These are phyloP conservation scores for Hyphopichia burtonii DNA, from an alignment of 1,139 yeast genomes.

Conservation along the genomic window DNA sequence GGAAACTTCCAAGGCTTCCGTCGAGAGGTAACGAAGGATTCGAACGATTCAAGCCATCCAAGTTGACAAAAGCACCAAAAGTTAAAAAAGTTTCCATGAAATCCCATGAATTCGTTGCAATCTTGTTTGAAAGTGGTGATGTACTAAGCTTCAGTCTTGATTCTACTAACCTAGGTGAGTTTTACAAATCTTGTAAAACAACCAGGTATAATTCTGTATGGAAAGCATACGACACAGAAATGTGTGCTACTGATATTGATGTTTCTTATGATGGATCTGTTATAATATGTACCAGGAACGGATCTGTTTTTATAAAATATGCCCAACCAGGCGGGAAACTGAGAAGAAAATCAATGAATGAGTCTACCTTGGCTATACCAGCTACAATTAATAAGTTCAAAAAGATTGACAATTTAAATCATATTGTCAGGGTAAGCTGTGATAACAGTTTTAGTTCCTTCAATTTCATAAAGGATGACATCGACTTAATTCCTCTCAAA, in stretches of 20 bases:
- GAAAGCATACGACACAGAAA: slow-evolving; percentile 53
- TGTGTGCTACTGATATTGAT: slow-evolving; percentile 61
- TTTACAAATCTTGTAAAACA: slow-evolving; percentile 26
- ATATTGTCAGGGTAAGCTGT: slow-evolving; percentile 58
- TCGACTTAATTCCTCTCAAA: slow-evolving; percentile 51
- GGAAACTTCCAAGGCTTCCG: slow-evolving; percentile 45
- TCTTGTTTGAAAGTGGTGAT: slow-evolving; percentile 56
- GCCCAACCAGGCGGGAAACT: slow-evolving; percentile 15
- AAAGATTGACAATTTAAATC: slow-evolving; percentile 52
- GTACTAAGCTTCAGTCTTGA: slow-evolving; percentile 35
- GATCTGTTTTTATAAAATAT: slow-evolving; percentile 52
- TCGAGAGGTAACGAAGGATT: slow-evolving; percentile 40
- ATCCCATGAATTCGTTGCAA: slow-evolving; percentile 33
- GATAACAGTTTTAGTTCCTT: slow-evolving; percentile 69
- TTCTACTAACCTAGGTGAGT: slow-evolving; percentile 14
- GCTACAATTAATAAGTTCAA: slow-evolving; percentile 48
- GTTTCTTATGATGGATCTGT: slow-evolving; percentile 69
- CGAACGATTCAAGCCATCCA: slow-evolving; percentile 53
- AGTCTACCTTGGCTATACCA: slow-evolving; percentile 25
- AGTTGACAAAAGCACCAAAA: slow-evolving; percentile 38
- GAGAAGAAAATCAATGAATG: slow-evolving; percentile 36
- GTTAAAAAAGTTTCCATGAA: slow-evolving; percentile 35
- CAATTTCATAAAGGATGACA: slow-evolving; percentile 66
- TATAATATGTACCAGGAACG: slow-evolving; percentile 64
- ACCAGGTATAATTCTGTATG: slow-evolving; percentile 45